Conservation (phyloP, 495 filamentous ascomycete species). For the Tuber melanosporum region DNA sequence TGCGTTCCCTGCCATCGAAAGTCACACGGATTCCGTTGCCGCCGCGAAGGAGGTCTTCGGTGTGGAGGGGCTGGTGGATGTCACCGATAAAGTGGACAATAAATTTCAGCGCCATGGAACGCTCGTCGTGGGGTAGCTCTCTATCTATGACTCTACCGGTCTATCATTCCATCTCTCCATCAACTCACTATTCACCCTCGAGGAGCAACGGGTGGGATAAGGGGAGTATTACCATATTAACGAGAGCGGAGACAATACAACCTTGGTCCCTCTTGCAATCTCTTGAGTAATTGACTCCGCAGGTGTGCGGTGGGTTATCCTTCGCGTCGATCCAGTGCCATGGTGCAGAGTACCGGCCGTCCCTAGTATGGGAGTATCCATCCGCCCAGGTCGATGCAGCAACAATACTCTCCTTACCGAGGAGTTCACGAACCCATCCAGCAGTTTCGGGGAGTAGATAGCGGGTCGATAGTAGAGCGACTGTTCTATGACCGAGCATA, state of each 20-base stretch:
- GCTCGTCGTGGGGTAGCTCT: constrained; percentile 43
- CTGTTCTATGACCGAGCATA: constrained; percentile 40
- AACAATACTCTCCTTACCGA: constrained; percentile 50
- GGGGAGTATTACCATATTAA: constrained; percentile 30
- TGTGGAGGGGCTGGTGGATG: constrained; percentile 61
- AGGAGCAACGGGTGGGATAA: not conserved
- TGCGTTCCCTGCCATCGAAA: constrained; percentile 49
- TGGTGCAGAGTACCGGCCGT: constrained; percentile 51
- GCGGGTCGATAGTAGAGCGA: constrained; percentile 39
- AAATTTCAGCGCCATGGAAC: constrained; percentile 54
- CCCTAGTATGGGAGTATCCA: constrained; percentile 54
- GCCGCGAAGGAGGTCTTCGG: constrained; percentile 54
- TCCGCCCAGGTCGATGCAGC: constrained; percentile 61
- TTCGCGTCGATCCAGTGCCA: constrained; percentile 69
- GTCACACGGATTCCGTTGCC: constrained; percentile 57
- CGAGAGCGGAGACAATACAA: constrained; percentile 56
- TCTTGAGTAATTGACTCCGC: constrained; percentile 54
- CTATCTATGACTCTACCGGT: constrained; percentile 21
- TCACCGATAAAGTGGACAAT: constrained; percentile 61
- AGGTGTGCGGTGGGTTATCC: constrained; percentile 55
- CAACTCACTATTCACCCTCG: not conserved
- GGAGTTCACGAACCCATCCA: constrained; percentile 24
- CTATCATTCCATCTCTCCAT: not conserved
- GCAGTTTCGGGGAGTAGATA: constrained; percentile 39
- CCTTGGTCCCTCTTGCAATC: constrained; percentile 55